Evolutionary conservation across 371 early-diverging fungal species (phyloP), one percentile per base, ranked within the genome.

Genomic region (Synchytrium microbalum): DNA sequence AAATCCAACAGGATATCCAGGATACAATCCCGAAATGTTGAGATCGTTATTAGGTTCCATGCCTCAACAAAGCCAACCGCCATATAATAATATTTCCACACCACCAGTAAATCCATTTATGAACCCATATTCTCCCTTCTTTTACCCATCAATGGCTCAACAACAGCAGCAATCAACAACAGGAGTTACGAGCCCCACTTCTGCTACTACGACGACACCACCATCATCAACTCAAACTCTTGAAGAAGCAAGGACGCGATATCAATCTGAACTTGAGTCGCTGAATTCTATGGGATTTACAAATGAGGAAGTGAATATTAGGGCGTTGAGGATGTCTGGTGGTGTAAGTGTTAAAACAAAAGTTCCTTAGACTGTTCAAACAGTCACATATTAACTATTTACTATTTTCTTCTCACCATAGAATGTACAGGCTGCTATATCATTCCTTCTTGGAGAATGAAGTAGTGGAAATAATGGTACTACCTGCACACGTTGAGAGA

Each of bases 301-400:
- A 26, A 29, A 29, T 56, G 26, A 56, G n/a, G 57, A 29, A 29
- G 57, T 29, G 57, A 56, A 56, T 27, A 56, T 29, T 56, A 26
- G 27, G 16, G 27, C 26, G 30, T 27, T 27, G 30, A 27, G 57
- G n/a, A 56, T 29, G 5, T 10, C 10, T 56, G 57, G 30, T 29
- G 26, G 27, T 29, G 27, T 19, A 16, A 51, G 52, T 51, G 52
- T 51, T 51, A 19, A 19, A n/a, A n/a, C 19, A 51, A n/a, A n/a
- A 19, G n/a, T 51, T 51, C n/a, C 19, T n/a, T 51, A 51, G 16
- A 51, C 52, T 16, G 16, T 51, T 51, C 52, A 19, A 51, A 19
- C n/a, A 19, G 16, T 51, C 19, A 19, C 52, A 16, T n/a, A n/a
- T n/a, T n/a, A n/a, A n/a, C n/a, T n/a, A n/a, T n/a, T n/a, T n/a